phyloP scores from a whole-genome alignment of 2,329 filamentous ascomycete genomes.

The Cryphonectria carpinicola region DNA sequence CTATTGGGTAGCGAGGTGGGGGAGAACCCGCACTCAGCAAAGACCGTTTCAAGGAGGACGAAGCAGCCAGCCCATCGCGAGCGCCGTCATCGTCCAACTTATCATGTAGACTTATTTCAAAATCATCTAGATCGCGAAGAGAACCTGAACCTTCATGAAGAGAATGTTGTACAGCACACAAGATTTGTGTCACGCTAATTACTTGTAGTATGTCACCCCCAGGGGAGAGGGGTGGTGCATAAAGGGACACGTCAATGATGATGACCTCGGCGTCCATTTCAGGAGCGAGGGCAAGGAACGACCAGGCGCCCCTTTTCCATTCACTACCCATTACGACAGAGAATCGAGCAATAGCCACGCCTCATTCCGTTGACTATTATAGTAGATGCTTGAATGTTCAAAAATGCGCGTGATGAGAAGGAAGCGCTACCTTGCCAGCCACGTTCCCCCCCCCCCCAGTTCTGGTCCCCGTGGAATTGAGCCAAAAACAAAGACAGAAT shows the following conservation, averaged over 20 bases:
- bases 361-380: background rate
- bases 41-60: background rate
- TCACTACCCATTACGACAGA: background rate
- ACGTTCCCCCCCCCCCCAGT: background rate
- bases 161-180: background rate
- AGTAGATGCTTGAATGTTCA: background rate
- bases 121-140: background rate
- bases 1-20: background rate
- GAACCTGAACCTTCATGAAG: background rate
- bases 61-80: background rate
- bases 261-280: background rate
- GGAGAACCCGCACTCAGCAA: background rate
- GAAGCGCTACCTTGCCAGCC: background rate
- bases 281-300: background rate
- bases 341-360: background rate
- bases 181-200: background rate
- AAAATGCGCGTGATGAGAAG: background rate
- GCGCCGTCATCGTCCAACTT: background rate
- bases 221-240: background rate
- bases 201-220: background rate
- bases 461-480: background rate
- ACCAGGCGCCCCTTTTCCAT: background rate
- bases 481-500: background rate
- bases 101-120: background rate
- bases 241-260: background rate